These are phyloP conservation scores for Persicaria tinctoria DNA, from an alignment of 148 eudicot genomes.

Conservation along the genomic window DNA sequence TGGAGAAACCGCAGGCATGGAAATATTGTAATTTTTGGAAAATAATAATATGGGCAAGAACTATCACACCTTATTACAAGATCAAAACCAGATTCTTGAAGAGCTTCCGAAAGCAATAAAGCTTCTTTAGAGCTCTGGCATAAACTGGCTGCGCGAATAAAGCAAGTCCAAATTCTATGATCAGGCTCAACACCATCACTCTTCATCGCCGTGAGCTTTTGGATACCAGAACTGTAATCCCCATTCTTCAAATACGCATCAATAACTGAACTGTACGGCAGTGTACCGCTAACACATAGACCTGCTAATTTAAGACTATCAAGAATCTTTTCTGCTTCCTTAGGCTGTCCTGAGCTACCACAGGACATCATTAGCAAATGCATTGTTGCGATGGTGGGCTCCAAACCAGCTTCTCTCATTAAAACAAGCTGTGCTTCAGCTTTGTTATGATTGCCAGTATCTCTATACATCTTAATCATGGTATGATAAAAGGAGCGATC, in stretches of 20 bases:
- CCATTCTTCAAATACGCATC: slow-evolving; percentile 88
- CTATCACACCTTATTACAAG: slow-evolving; percentile 59
- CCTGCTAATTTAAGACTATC: slow-evolving; percentile 60
- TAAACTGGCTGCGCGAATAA: slow-evolving; percentile 81
- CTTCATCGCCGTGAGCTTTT: slow-evolving; percentile 73
- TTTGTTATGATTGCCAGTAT: slow-evolving; percentile 57
- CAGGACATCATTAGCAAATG: slow-evolving; percentile 90
- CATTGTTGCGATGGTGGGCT: slow-evolving; percentile 84
- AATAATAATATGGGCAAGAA: background rate
- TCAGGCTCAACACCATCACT: slow-evolving; percentile 75
- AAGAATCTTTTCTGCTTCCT: slow-evolving; percentile 91
- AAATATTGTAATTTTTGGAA: background rate
- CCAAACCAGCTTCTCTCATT: slow-evolving; percentile 81
- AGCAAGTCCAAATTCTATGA: slow-evolving; percentile 93
- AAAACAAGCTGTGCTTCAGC: slow-evolving; percentile 58
- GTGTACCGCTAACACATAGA: slow-evolving; percentile 39
- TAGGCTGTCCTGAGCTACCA: slow-evolving; percentile 90
- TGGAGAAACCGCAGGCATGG: background rate
- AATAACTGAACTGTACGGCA: slow-evolving; percentile 82
- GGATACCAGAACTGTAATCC: slow-evolving; percentile 60
- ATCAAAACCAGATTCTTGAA: slow-evolving; percentile 70
- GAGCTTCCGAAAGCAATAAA: slow-evolving; percentile 50
- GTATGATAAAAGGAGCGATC: slow-evolving; percentile 88
- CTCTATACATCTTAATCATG: slow-evolving; percentile 91
- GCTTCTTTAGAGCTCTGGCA: slow-evolving; percentile 56